Percentiles rank a stretch among this genome's conserved stretches.
Evolutionary conservation across 768 basidiomycete species (phyloP).

Genomic region (Porphyrellus cyaneotinctus): DNA sequence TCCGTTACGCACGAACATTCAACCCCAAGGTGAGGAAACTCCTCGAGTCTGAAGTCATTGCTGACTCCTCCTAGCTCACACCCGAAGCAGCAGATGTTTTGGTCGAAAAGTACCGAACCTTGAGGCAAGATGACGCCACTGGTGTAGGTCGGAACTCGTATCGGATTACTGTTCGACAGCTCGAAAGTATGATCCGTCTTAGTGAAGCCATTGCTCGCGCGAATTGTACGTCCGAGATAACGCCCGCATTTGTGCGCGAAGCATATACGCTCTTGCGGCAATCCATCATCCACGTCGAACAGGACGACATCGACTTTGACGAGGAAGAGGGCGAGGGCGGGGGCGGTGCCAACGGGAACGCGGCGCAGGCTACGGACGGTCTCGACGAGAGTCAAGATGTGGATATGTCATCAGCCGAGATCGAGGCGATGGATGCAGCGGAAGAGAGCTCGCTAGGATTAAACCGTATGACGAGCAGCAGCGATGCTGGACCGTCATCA

Average conservation of each 20-base stretch:
- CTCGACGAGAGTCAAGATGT: constrained; percentile 55
- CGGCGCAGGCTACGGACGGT: constrained; percentile 33
- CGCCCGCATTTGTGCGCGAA: constrained; percentile 90
- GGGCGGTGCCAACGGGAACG: constrained; percentile 37
- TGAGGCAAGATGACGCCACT: constrained; percentile 89
- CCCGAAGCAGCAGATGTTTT: constrained; percentile 88
- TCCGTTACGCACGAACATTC: constrained; percentile 95
- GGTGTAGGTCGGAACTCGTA: constrained; percentile 90
- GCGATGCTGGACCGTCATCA: constrained; percentile 31
- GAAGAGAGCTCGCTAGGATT: constrained; percentile 45
- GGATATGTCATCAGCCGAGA: constrained; percentile 60
- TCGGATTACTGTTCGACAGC: constrained; percentile 94
- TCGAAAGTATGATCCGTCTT: constrained; percentile 97
- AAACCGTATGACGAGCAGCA: constrained; percentile 36
- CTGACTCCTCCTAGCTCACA: constrained; percentile 60
- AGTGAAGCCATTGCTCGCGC: constrained; percentile 97
- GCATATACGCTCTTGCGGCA: constrained; percentile 91
- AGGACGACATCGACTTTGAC: constrained; percentile 97
- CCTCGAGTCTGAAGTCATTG: background rate
- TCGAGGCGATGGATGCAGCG: constrained; percentile 49
- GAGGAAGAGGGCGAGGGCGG: constrained; percentile 75
- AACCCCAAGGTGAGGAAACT: constrained; percentile 74
- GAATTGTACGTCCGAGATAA: constrained; percentile 96
- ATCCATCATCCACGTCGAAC: constrained; percentile 99
- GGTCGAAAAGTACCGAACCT: constrained; percentile 90